These are phyloP conservation scores for Entelexis paramagnoliae DNA, from an alignment of 1,139 yeast species.

Conservation along the genomic window DNA sequence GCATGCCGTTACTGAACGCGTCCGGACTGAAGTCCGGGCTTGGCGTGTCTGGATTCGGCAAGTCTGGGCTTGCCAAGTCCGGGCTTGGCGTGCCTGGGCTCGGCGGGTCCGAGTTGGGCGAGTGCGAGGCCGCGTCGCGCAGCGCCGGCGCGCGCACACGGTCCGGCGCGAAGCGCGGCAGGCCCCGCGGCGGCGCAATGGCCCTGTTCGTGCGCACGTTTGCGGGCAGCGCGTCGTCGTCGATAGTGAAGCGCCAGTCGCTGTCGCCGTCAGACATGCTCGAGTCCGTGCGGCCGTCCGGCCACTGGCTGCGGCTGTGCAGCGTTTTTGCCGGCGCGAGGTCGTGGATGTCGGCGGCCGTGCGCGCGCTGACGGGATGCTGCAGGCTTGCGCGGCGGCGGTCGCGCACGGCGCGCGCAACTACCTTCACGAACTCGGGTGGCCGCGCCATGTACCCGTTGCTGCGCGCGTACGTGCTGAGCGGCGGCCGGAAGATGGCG, in stretches of 20 bases:
- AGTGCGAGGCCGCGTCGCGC: too few species aligned
- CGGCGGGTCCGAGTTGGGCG: neutral
- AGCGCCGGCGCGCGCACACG: neutral
- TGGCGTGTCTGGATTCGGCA: too few species aligned
- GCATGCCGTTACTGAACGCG: too few species aligned
- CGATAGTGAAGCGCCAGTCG: neutral
- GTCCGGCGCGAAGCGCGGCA: neutral
- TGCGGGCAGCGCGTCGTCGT: neutral
- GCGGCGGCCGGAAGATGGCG: neutral
- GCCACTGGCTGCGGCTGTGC: neutral
- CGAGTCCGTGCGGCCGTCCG: neutral
- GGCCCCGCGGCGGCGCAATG: neutral
- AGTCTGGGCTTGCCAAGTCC: too few species aligned
- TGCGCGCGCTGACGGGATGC: neutral
- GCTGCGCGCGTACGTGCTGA: too few species aligned
- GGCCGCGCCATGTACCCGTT: constrained; percentile 10
- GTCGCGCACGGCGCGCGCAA: neutral
- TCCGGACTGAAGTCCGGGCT: too few species aligned
- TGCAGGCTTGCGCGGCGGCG: neutral
- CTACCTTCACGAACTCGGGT: constrained; percentile 11
- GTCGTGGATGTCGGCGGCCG: neutral
- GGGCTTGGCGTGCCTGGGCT: too few species aligned
- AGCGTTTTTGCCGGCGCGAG: constrained; percentile 10
- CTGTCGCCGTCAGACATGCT: neutral
- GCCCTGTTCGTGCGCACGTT: neutral